Conservation (phyloP, 2,329 filamentous ascomycete species). For the Kalaharituber pfeilii region DNA sequence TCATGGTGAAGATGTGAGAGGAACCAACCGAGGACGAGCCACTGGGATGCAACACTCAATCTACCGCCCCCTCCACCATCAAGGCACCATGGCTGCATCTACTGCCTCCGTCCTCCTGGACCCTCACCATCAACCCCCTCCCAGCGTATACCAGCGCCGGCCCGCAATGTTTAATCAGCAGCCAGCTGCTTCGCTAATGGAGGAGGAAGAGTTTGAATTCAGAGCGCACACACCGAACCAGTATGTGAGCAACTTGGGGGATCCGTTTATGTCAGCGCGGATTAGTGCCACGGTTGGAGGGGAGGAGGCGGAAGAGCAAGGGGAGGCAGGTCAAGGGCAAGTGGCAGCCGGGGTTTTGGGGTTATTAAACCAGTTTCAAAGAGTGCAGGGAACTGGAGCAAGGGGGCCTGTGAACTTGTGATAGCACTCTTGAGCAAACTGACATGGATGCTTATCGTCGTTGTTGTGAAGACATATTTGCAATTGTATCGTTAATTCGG, state of each 20-base stretch:
- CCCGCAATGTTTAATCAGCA: slow-evolving; percentile 34
- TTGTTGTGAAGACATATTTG: too few relatives aligned
- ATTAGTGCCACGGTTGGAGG: slow-evolving; percentile 21
- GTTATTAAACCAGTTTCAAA: slow-evolving; percentile 49
- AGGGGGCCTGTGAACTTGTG: background rate
- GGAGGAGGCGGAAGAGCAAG: slow-evolving; percentile 29
- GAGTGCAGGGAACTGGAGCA: slow-evolving; percentile 31
- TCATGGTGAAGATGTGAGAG: slow-evolving; percentile 37
- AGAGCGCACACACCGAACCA: slow-evolving; percentile 14
- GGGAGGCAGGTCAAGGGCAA: slow-evolving; percentile 33
- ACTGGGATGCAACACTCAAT: slow-evolving; percentile 8
- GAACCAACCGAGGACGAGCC: slow-evolving; percentile 25
- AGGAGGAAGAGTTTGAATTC: slow-evolving; percentile 29
- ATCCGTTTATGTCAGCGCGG: slow-evolving; percentile 37
- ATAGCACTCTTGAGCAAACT: too few relatives aligned
- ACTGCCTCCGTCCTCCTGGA: slow-evolving; percentile 59
- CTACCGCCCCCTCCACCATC: slow-evolving; percentile 13
- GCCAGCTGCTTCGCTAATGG: slow-evolving; percentile 37
- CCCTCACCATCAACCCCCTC: slow-evolving; percentile 53
- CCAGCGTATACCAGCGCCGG: slow-evolving; percentile 30
- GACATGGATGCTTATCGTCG: too few relatives aligned
- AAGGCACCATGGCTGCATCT: slow-evolving; percentile 30
- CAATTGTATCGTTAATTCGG: too few relatives aligned
- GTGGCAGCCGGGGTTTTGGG: slow-evolving; percentile 44
- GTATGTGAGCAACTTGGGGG: slow-evolving; percentile 42